A percentile compares a stretch with the other conserved stretches of the same genome.
Conservation (phyloP, 2,329 filamentous ascomycete genomes). For the Fusarium sarcochroum region DNA sequence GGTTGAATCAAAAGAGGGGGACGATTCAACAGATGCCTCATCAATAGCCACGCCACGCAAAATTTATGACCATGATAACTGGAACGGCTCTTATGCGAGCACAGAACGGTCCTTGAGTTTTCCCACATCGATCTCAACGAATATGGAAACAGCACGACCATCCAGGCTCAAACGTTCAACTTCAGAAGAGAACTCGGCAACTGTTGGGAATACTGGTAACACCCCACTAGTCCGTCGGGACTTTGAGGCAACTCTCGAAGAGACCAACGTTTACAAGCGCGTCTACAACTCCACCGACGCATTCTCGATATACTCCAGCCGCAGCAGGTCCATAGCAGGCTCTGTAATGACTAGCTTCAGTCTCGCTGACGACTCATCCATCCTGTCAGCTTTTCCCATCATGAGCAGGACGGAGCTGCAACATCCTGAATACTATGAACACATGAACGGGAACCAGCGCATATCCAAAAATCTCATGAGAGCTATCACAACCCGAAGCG, state of each 20-base stretch:
- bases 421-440: constrained; percentile 20
- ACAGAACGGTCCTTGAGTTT: constrained; percentile 22
- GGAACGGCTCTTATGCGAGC: background rate
- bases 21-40: background rate
- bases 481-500: constrained; percentile 20
- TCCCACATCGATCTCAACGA: background rate
- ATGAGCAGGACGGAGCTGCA: constrained; percentile 24
- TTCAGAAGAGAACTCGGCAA: constrained; percentile 4
- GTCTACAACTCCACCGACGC: constrained; percentile 20
- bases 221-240: background rate
- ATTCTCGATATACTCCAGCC: constrained; percentile 8
- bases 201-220: background rate
- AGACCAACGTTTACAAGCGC: constrained; percentile 15
- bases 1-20: constrained; percentile 7
- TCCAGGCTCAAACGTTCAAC: constrained; percentile 7
- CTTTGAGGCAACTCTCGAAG: constrained; percentile 9
- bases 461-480: constrained; percentile 21
- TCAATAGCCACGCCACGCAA: constrained; percentile 10
- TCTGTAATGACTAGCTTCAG: constrained; percentile 26
- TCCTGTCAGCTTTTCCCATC: constrained; percentile 22
- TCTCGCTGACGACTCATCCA: constrained; percentile 22
- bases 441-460: constrained; percentile 13
- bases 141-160: background rate
- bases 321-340: background rate
- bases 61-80: background rate